phyloP scores from a whole-genome alignment of 2,329 filamentous ascomycete species.

The Metarhizium anisopliae region DNA sequence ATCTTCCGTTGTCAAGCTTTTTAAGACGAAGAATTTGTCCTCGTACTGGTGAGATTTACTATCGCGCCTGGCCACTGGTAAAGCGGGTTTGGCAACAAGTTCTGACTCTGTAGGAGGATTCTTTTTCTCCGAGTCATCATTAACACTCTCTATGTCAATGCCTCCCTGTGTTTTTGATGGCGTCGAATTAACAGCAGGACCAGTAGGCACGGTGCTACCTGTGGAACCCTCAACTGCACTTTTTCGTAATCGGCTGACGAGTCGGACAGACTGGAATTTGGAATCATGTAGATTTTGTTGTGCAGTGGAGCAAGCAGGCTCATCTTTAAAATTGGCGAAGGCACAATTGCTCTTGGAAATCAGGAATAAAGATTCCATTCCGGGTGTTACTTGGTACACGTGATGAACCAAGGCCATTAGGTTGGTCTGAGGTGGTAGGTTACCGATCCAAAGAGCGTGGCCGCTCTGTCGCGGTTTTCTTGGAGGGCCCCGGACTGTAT shows the following conservation, averaged over 20 bases:
- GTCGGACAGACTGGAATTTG: slow-evolving; percentile 72
- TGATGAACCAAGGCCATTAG: slow-evolving; percentile 83
- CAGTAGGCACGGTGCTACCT: slow-evolving; percentile 44
- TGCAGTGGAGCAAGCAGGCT: slow-evolving; percentile 63
- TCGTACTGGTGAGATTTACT: background rate
- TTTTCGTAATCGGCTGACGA: slow-evolving; percentile 75
- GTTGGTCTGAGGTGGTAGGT: slow-evolving; percentile 75
- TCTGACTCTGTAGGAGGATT: background rate
- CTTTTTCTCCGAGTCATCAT: slow-evolving; percentile 8
- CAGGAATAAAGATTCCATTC: slow-evolving; percentile 82
- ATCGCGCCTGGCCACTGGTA: background rate
- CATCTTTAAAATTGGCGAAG: slow-evolving; percentile 89
- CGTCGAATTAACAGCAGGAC: slow-evolving; percentile 27
- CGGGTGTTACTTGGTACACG: slow-evolving; percentile 69
- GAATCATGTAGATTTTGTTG: slow-evolving; percentile 86
- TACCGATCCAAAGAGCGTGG: slow-evolving; percentile 93
- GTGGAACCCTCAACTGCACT: slow-evolving; percentile 36
- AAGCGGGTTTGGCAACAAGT: background rate
- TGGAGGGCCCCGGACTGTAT: slow-evolving; percentile 23
- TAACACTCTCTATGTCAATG: background rate
- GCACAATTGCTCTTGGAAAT: slow-evolving; percentile 97
- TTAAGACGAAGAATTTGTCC: slow-evolving; percentile 70
- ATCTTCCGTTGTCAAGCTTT: slow-evolving; percentile 86
- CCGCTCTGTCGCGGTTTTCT: slow-evolving; percentile 51
- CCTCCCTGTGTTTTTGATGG: background rate